A percentile compares a stretch with the other conserved stretches of the same genome.
Evolutionary conservation across 2,329 filamentous ascomycete species (phyloP).

Genomic region (Fusarium haematococcum): DNA sequence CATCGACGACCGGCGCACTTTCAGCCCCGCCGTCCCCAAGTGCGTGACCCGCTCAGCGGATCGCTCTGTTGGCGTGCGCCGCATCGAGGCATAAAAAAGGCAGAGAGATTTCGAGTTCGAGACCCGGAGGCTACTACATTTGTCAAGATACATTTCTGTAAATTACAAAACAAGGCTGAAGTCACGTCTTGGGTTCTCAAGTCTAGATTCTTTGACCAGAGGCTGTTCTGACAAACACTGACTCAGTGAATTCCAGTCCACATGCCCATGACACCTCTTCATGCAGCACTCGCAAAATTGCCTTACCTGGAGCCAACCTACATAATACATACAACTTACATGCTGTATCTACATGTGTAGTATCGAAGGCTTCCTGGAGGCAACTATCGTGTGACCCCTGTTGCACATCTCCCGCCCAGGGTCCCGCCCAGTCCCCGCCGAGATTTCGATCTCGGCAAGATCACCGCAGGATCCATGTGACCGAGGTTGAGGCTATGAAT

Average conservation of each 20-base stretch:
- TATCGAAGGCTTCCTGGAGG: not conserved
- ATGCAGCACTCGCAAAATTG: conserved; percentile 15
- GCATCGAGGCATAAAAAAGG: not conserved
- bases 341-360: not conserved
- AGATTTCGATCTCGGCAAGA: conserved; percentile 29
- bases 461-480: conserved; percentile 3
- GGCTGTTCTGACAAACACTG: not conserved
- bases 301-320: not conserved
- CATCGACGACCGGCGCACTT: conserved; percentile 16
- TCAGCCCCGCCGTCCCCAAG: not conserved
- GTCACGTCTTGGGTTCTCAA: not conserved
- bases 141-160: not conserved
- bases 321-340: not conserved
- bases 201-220: not conserved
- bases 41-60: not conserved
- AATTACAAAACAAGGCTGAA: not conserved
- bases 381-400: conserved; percentile 1
- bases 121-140: not conserved
- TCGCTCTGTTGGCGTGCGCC: not conserved
- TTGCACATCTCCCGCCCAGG: conserved; percentile 10
- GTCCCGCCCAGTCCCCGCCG: conserved; percentile 12
- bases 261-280: not conserved
- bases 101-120: not conserved
- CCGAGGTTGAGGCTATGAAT: conserved; percentile 22
- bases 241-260: not conserved